Conservation (phyloP, 2,329 filamentous ascomycete species). For the Colletotrichum orbiculare region DNA sequence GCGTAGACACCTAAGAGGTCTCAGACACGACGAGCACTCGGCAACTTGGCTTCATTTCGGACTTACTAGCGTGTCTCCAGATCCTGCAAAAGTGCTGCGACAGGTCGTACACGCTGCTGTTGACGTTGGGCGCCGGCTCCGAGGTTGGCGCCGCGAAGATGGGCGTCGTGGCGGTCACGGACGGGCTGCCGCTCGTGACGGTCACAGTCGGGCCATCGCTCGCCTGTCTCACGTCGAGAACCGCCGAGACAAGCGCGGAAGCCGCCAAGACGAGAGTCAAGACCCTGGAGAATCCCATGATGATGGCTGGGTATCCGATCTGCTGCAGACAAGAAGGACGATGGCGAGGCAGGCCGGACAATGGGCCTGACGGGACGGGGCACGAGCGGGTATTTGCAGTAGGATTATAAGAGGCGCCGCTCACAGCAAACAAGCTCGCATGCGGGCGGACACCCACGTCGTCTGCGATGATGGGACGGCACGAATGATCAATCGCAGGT, state of each 20-base stretch:
- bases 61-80: slow-evolving; percentile 26
- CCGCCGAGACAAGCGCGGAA: neutral
- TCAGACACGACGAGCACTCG: neutral
- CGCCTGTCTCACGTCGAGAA: slow-evolving; percentile 6
- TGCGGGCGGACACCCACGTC: too few species aligned
- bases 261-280: neutral
- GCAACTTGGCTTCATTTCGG: too few species aligned
- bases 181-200: neutral
- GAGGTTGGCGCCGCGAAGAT: slow-evolving; percentile 26
- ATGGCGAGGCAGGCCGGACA: neutral
- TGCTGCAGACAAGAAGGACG: neutral
- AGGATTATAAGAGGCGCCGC: neutral
- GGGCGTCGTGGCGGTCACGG: neutral
- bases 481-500: too few species aligned
- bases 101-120: slow-evolving; percentile 23
- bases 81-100: slow-evolving; percentile 25
- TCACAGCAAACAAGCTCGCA: neutral
- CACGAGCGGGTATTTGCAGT: slow-evolving; percentile 25
- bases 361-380: slow-evolving; percentile 4
- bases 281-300: neutral
- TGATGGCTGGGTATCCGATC: neutral
- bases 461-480: too few species aligned
- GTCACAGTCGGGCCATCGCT: neutral
- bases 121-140: slow-evolving; percentile 15
- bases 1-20: slow-evolving; percentile 31